Conservation (phyloP, 495 filamentous ascomycete genomes). For the Lasiosphaeria ovina region DNA sequence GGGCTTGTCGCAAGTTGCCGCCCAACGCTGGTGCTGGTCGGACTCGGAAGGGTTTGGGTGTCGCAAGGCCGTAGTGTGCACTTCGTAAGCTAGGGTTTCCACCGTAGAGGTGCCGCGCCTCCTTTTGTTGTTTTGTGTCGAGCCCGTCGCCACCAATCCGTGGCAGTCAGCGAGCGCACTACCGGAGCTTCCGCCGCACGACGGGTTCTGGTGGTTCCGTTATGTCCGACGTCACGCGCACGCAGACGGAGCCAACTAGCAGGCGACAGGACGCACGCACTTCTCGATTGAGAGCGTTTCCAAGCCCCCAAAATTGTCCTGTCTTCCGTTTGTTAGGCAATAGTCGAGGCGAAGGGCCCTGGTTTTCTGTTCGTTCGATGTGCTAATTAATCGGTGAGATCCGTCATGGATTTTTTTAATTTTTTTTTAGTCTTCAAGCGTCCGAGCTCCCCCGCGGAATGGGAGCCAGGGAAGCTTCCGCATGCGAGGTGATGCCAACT, state of each 20-base stretch:
- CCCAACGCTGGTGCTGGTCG: too few species aligned
- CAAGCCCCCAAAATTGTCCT: background rate
- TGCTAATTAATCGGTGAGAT: background rate
- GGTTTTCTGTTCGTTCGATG: too few species aligned
- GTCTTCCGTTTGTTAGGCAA: too few species aligned
- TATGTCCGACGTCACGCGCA: constrained; percentile 1
- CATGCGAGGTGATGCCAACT: constrained; percentile 16
- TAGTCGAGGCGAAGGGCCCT: too few species aligned
- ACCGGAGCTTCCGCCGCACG: constrained; percentile 2
- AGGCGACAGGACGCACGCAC: background rate
- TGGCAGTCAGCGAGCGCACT: background rate
- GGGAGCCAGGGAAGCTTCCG: background rate
- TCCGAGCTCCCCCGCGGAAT: constrained; percentile 6
- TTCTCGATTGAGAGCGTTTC: background rate
- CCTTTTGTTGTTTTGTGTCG: too few species aligned
- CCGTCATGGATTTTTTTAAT: background rate
- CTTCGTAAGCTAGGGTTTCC: too few species aligned
- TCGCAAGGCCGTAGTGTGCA: too few species aligned
- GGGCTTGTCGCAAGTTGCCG: background rate
- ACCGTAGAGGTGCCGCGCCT: too few species aligned
- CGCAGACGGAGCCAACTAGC: background rate
- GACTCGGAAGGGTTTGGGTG: too few species aligned
- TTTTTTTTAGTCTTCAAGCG: background rate
- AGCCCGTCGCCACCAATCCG: too few species aligned
- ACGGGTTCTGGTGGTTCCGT: background rate